A percentile compares a stretch with the other conserved stretches of the same genome.
These are phyloP conservation scores for Glebionis coronaria DNA, from an alignment of 129 eudicot genomes.

Conservation along the genomic window DNA sequence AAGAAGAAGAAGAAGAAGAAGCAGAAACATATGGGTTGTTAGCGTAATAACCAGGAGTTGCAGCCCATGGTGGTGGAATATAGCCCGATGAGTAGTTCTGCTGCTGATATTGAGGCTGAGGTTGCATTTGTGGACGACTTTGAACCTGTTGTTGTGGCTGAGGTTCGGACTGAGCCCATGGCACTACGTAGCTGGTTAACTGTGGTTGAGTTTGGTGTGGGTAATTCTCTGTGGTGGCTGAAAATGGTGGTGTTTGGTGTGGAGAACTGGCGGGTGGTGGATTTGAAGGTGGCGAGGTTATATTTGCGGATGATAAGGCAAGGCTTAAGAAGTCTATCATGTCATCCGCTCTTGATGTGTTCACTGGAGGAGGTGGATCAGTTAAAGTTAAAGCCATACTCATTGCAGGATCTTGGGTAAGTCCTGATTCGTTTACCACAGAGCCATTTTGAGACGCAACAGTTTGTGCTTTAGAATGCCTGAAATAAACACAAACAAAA, in stretches of 20 bases:
- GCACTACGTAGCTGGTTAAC: conserved; percentile 58
- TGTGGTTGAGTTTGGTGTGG: conserved; percentile 34
- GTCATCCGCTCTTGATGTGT: conserved; percentile 60
- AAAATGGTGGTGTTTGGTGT: conserved; percentile 31
- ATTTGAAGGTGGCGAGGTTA: conserved; percentile 32
- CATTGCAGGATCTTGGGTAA: conserved; percentile 17
- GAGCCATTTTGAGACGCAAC: conserved; percentile 26
- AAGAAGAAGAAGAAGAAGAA: conserved; percentile 32
- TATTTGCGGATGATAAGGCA: conserved; percentile 44
- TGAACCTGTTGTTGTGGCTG: conserved; percentile 27
- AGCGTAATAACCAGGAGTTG: conserved; percentile 66
- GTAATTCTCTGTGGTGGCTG: conserved; percentile 23
- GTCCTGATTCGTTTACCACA: conserved; percentile 11
- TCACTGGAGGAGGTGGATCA: conserved; percentile 50
- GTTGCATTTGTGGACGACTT: conserved; percentile 14
- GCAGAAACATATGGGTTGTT: conserved; percentile 43
- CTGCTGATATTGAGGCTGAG: conserved; percentile 31
- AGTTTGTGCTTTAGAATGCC: conserved; percentile 59
- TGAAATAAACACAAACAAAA: conserved; percentile 23
- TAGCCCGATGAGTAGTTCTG: conserved; percentile 38
- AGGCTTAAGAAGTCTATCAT: conserved; percentile 74
- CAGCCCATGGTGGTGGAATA: conserved; percentile 95
- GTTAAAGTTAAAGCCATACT: conserved; percentile 60
- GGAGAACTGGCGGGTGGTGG: conserved; percentile 30
- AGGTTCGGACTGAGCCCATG: conserved; percentile 79